Evolutionary conservation across 179 eudicot genomes (phyloP).

Genomic region (Patellifolia procumbens): DNA sequence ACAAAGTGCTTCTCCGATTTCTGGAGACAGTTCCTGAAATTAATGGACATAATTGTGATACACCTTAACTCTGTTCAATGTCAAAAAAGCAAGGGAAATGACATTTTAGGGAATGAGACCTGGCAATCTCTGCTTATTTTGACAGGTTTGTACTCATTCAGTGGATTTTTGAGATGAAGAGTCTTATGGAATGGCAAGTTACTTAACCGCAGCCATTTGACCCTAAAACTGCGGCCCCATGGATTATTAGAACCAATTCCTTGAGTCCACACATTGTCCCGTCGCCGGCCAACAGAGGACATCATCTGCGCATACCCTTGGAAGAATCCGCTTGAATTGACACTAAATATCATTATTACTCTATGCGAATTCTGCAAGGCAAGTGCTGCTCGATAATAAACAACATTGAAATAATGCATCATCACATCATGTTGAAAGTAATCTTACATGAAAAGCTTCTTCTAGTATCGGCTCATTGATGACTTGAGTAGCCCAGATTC

Average conservation of each 20-base stretch:
- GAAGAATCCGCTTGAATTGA: slow-evolving; percentile 91
- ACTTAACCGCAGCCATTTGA: slow-evolving; percentile 71
- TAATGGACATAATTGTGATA: slow-evolving; percentile 19
- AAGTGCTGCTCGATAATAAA: slow-evolving; percentile 27
- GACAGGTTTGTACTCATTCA: slow-evolving; percentile 84
- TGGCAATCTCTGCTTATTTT: slow-evolving; percentile 96
- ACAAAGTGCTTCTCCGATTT: slow-evolving; percentile 85
- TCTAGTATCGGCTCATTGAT: slow-evolving; percentile 86
- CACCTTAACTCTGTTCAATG: slow-evolving; percentile 4
- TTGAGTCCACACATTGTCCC: slow-evolving; percentile 80
- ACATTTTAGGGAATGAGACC: slow-evolving; percentile 38
- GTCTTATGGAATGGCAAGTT: slow-evolving; percentile 81
- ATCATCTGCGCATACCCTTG: slow-evolving; percentile 93
- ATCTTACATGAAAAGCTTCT: slow-evolving; percentile 84
- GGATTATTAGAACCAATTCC: slow-evolving; percentile 65
- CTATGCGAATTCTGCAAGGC: slow-evolving; percentile 71
- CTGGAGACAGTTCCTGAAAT: slow-evolving; percentile 74
- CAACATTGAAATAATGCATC: slow-evolving; percentile 19
- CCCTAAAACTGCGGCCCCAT: slow-evolving; percentile 82
- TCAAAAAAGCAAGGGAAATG: slow-evolving; percentile 2
- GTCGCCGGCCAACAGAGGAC: slow-evolving; percentile 77
- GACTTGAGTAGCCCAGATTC: slow-evolving; percentile 91
- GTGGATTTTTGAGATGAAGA: slow-evolving; percentile 79
- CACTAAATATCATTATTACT: slow-evolving; percentile 81
- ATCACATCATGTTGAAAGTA: slow-evolving; percentile 25